Base-by-base conservation (phyloP, 2,329 filamentous ascomycete genomes). In the Colletotrichum sojae region DNA sequence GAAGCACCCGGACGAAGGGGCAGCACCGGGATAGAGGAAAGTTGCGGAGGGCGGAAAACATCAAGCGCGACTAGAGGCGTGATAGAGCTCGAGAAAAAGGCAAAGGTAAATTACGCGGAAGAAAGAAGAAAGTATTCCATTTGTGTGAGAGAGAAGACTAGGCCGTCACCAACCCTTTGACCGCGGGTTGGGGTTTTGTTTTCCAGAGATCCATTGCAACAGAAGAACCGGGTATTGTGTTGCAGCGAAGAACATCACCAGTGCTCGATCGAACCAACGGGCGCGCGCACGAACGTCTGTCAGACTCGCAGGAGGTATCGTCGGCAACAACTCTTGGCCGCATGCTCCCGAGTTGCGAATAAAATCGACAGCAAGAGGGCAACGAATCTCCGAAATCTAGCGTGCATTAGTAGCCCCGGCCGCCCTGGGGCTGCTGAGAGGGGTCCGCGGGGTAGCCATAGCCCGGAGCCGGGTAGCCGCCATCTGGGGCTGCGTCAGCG, bases 391-490 rank as follows among this genome's bases (percentile, higher is more conserved):
- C 68, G 68, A 70, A 63, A 54, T 70, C 68, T 52, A 57, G 49
- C 61, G 54, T 59, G n/a, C 63, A 62, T 66, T 82, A 85, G 74
- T 85, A 86, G 69, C 83, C 82, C 58, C 82, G 71, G 43, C 76
- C 72, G 59, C 78, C 79, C 43, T 79, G 74, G 36, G 73, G 78
- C 54, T 78, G 77, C 69, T 76, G 80, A 52, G 80, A 80, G 55
- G 79, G 84, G 70, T 87, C 83, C 20, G n/a, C 18, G 8, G 79
- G 76, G 73, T 88, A 88, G 58, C 81, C 83, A 70, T 86, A 88
- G 31, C 57, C 56, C 31, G 58, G 67, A 40, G 67, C 63, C 12
- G 67, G 45, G 53, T 70, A 70, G 25, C 67, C 67, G 45, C 67
- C 63, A 15, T 67, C 67, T 63, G 48, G 5, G 9, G 18, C 15